phyloP scores from a whole-genome alignment of 371 early-diverging fungal species.

The Rhizopus delemar region DNA sequence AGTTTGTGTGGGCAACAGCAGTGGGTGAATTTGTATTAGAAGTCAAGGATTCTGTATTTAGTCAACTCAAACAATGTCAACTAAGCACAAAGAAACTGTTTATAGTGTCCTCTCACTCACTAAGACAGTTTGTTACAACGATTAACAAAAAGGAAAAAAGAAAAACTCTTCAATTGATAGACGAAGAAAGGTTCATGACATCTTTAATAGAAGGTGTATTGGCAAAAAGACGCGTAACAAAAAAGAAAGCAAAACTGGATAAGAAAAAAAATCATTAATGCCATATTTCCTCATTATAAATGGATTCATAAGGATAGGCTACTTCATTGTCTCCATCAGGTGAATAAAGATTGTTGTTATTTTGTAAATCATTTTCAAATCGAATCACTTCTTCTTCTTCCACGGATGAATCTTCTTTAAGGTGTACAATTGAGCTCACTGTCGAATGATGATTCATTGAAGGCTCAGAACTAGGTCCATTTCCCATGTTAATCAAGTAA shows the following conservation, averaged over 20 bases:
- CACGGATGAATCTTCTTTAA: not conserved
- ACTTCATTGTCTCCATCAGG: conserved; percentile 68
- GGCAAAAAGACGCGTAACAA: conserved; percentile 26
- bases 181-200: conserved; percentile 45
- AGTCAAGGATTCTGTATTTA: conserved; percentile 37
- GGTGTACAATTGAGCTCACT: conserved; percentile 41
- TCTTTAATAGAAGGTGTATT: conserved; percentile 44
- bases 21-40: conserved; percentile 41
- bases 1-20: conserved; percentile 35
- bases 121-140: conserved; percentile 37
- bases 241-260: conserved; percentile 13
- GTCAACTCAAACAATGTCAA: conserved; percentile 35
- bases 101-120: conserved; percentile 43
- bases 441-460: not conserved
- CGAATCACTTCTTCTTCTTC: conserved; percentile 21
- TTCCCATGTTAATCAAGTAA: conserved; percentile 57
- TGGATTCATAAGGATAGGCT: conserved; percentile 50
- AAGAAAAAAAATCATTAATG: conserved; percentile 4
- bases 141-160: conserved; percentile 35
- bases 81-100: conserved; percentile 42
- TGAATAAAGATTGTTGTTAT: conserved; percentile 44
- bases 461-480: conserved; percentile 42
- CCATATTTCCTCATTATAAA: conserved; percentile 11
- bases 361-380: conserved; percentile 20
- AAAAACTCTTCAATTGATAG: conserved; percentile 28